Percentiles rank a stretch among this genome's conserved stretches.
Evolutionary conservation across 2,329 filamentous ascomycete species (phyloP).

Genomic region (Orbilia brochopaga): DNA sequence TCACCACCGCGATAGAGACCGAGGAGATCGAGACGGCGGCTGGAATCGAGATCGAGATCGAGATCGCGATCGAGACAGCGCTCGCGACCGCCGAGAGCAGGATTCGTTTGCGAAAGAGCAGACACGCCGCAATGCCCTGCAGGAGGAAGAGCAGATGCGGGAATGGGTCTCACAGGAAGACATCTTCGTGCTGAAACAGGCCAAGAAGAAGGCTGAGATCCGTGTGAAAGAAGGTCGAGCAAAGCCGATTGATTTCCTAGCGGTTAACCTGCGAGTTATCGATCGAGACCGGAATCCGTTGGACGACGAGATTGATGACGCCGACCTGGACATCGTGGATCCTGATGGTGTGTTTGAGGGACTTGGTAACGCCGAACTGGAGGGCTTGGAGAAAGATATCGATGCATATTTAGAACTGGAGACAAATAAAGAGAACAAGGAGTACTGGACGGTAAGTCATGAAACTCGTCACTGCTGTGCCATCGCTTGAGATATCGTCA

Average conservation of each 20-base stretch:
- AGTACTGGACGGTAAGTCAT: constrained; percentile 78
- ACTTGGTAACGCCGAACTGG: constrained; percentile 70
- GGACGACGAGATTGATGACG: constrained; percentile 80
- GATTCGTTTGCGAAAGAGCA: constrained; percentile 55
- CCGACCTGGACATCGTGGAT: constrained; percentile 77
- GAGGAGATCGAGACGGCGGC: constrained; percentile 21
- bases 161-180: constrained; percentile 94
- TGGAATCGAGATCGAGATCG: constrained; percentile 8
- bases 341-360: constrained; percentile 81
- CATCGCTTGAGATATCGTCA: constrained; percentile 1
- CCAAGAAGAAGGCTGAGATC: constrained; percentile 97
- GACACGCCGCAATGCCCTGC: constrained; percentile 60
- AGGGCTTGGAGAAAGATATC: constrained; percentile 82
- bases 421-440: constrained; percentile 74
- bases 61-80: constrained; percentile 14
- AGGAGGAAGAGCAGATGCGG: constrained; percentile 77
- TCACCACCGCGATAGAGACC: constrained; percentile 7
- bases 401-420: constrained; percentile 80
- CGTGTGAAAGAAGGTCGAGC: constrained; percentile 89
- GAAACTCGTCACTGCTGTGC: not conserved
- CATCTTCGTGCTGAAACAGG: constrained; percentile 91
- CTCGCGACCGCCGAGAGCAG: constrained; percentile 50
- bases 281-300: constrained; percentile 79
- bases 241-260: constrained; percentile 90
- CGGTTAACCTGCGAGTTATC: constrained; percentile 86